Evolutionary conservation across 140 eudicot species (phyloP), one percentile per base, ranked within the genome.

Genomic region (Senecio squalidus): DNA sequence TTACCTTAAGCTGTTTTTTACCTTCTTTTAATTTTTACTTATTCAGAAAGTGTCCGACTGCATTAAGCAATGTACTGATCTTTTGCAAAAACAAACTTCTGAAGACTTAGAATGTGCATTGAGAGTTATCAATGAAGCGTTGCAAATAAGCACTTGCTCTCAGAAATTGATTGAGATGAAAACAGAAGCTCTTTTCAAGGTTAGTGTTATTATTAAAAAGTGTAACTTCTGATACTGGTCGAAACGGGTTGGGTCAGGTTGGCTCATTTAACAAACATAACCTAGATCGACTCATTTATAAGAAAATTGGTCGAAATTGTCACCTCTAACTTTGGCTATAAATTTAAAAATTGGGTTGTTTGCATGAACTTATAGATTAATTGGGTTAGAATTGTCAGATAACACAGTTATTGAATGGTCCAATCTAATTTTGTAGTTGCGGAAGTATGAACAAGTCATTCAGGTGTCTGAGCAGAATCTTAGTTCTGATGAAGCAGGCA

Each of bases 121-220:
- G 73, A 68, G 40, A 66, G 46, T 77, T 34, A 75, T 91, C 56
- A 74, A 73, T 54, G 94, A 87, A 66, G 96, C 82, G 40, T 68
- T 91, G 73, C 71, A 16, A 48, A 84, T 79, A 69, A 91, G 98
- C 76, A 46, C 78, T 25, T 77, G 68, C 60, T 87, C 96, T 1
- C 94, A 78, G 59, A 79, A 73, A 71, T 62, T 91, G 58, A 82
- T 78, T 68, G 81, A 81, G 60, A 71, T 73, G 80, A 91, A 91
- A 76, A 92, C 89, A 41, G 82, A 79, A 50, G 78, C 81, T 22
- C 94, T 91, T 69, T 72, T 91, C 74, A 86, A 71, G 96, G 98
- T 90, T 64, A 23, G 87, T 73, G 66, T 24, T 53, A 34, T 30
- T 31, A 68, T 13, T 15, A 48, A 45, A 0, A 17, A 34, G 29